Conservation (phyloP, 768 basidiomycete species). For the Tulasnella sp. region DNA sequence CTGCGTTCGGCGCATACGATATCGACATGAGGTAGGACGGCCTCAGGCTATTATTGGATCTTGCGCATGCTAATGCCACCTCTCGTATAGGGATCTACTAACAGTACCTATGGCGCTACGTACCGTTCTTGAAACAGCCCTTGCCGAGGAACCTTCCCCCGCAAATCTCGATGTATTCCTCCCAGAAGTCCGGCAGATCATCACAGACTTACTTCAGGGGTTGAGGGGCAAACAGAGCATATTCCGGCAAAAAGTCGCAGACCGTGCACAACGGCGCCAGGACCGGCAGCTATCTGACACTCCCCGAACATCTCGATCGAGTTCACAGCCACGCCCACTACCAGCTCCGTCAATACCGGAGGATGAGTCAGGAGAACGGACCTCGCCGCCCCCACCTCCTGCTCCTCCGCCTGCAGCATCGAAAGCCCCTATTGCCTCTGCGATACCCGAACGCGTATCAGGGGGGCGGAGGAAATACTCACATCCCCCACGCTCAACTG, state of each 20-base stretch:
- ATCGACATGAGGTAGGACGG: slow-evolving; percentile 82
- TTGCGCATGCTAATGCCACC: not conserved
- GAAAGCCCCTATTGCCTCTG: not conserved
- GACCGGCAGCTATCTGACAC: slow-evolving; percentile 6
- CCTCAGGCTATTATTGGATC: not conserved
- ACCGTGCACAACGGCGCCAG: slow-evolving; percentile 27
- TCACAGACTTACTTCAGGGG: slow-evolving; percentile 85
- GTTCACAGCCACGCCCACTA: slow-evolving; percentile 33
- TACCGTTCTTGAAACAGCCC: slow-evolving; percentile 75
- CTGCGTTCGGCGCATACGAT: slow-evolving; percentile 72
- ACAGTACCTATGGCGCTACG: slow-evolving; percentile 84
- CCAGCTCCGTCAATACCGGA: slow-evolving; percentile 17
- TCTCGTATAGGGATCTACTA: slow-evolving; percentile 63
- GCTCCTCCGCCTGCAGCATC: slow-evolving; percentile 2
- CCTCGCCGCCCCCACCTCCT: slow-evolving; percentile 4
- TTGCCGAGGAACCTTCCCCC: slow-evolving; percentile 79
- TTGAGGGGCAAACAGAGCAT: slow-evolving; percentile 85
- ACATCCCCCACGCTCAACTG: too few species aligned
- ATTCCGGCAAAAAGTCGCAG: slow-evolving; percentile 66
- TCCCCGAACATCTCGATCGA: slow-evolving; percentile 34
- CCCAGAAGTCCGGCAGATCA: slow-evolving; percentile 83
- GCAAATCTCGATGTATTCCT: slow-evolving; percentile 84
- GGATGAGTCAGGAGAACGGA: slow-evolving; percentile 17
- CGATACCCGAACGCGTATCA: slow-evolving; percentile 2
- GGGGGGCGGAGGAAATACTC: not conserved